These are phyloP conservation scores for Neonectria sp. DNA, from an alignment of 2,329 filamentous ascomycete species.

Conservation along the genomic window DNA sequence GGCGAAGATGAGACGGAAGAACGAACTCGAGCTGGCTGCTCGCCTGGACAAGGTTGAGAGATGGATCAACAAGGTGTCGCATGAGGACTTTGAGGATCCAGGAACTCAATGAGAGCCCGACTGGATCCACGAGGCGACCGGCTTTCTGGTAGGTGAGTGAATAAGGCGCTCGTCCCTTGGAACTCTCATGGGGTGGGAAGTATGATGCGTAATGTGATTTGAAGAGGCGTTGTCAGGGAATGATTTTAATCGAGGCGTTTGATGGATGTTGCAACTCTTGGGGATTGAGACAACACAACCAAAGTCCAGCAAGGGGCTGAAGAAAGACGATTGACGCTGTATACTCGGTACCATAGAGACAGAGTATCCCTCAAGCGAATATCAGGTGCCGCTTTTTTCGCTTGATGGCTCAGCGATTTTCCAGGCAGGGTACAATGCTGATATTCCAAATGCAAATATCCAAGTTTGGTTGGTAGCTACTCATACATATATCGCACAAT, in stretches of 20 bases:
- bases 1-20: slow-evolving; percentile 19
- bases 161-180: neutral
- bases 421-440: neutral
- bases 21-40: slow-evolving; percentile 10
- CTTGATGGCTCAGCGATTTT: neutral
- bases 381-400: too few species aligned
- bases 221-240: neutral
- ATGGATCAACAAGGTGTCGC: slow-evolving; percentile 40
- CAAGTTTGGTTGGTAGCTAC: slow-evolving; percentile 15
- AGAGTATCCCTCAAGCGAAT: neutral
- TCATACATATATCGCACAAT: slow-evolving; percentile 31
- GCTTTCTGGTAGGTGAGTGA: neutral
- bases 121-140: neutral
- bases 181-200: neutral
- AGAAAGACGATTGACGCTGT: slow-evolving; percentile 9
- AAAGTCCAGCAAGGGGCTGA: neutral
- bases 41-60: slow-evolving; percentile 34
- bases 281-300: neutral
- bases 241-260: slow-evolving; percentile 8
- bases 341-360: neutral
- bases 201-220: too few species aligned
- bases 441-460: slow-evolving; percentile 3
- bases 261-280: slow-evolving; percentile 2
- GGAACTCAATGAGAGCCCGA: slow-evolving; percentile 6
- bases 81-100: slow-evolving; percentile 20